Base-by-base conservation (phyloP, 257 asterid genomes). In the Hygrophila difformis region DNA sequence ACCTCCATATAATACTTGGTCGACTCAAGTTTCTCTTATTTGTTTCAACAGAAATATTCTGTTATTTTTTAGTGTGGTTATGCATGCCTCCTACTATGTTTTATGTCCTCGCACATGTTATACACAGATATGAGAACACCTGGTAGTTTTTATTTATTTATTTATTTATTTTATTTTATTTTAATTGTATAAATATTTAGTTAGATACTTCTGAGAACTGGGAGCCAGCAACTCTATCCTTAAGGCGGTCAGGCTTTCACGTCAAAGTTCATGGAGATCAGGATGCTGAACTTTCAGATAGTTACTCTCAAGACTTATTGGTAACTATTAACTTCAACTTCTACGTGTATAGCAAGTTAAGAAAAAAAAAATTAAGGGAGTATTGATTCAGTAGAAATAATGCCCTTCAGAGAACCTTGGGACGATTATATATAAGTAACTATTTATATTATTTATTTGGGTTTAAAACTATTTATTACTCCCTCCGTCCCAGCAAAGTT, bases 151-250 rank as follows among this genome's bases (percentile, higher is more conserved):
- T n/a, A n/a, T n/a, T n/a, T n/a, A n/a, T n/a, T n/a, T n/a, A n/a
- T n/a, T n/a, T n/a, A n/a, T n/a, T n/a, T n/a, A n/a, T n/a, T n/a
- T n/a, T n/a, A n/a, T n/a, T n/a, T n/a, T n/a, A n/a, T 18, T 23
- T 14, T 42, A 35, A 38, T 49, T 47, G 35, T 24, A 12, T 49
- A 58, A 51, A 23, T 38, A 57, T 54, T 46, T 92, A 86, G 93
- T 60, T 79, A 18, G 89, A 74, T 58, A 54, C 93, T 46, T 68
- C 92, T 54, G 96, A 89, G 75, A 73, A 74, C 44, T 91, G 96
- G 96, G 96, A 82, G 75, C 79, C 66, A 5, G 69, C 88, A 38
- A 86, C 79, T 38, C 43, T 91, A 36, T 47, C 60, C 60, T 60
- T 91, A 70, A 65, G 77, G 57, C 71, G 81, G 46, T 74, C 88